Conservation (phyloP, 768 basidiomycete species). For the Pulveroboletus ravenelii region DNA sequence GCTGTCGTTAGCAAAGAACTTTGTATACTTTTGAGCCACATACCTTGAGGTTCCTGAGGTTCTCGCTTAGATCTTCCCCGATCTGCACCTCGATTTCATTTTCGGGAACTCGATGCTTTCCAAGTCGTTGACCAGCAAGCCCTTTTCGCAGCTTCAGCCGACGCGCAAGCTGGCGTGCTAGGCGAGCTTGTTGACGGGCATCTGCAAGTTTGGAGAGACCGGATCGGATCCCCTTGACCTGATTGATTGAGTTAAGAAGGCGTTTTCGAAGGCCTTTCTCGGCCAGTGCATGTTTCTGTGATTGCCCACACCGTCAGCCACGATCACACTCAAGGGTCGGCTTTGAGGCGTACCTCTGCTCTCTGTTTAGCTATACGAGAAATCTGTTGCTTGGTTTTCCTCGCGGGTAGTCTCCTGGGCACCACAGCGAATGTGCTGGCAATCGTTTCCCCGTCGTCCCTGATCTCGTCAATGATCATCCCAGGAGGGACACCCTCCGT, state of each 20-base stretch:
- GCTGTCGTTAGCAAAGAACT: background rate
- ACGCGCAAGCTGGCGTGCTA: slow-evolving; percentile 38
- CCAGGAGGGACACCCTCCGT: slow-evolving; percentile 47
- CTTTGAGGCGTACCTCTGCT: slow-evolving; percentile 50
- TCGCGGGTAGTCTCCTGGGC: slow-evolving; percentile 38
- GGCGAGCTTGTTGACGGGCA: slow-evolving; percentile 34
- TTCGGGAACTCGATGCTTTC: slow-evolving; percentile 73
- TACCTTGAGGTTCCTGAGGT: slow-evolving; percentile 77
- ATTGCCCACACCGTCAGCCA: background rate
- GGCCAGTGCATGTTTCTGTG: slow-evolving; percentile 59
- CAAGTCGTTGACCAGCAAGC: slow-evolving; percentile 68
- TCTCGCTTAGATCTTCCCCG: slow-evolving; percentile 86
- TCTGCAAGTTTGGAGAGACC: slow-evolving; percentile 33
- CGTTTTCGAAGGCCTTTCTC: slow-evolving; percentile 58
- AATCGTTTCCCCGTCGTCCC: slow-evolving; percentile 37
- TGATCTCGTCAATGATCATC: slow-evolving; percentile 56
- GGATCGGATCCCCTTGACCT: slow-evolving; percentile 50
- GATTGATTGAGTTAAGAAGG: slow-evolving; percentile 53
- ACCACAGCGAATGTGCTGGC: slow-evolving; percentile 27
- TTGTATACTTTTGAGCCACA: slow-evolving; percentile 14
- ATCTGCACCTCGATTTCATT: slow-evolving; percentile 78
- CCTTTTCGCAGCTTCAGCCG: slow-evolving; percentile 56
- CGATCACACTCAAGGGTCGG: background rate
- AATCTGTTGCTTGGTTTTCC: slow-evolving; percentile 64
- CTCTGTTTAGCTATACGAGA: slow-evolving; percentile 59